phyloP scores from a whole-genome alignment of 768 basidiomycete genomes.

The Podaxis sp. region DNA sequence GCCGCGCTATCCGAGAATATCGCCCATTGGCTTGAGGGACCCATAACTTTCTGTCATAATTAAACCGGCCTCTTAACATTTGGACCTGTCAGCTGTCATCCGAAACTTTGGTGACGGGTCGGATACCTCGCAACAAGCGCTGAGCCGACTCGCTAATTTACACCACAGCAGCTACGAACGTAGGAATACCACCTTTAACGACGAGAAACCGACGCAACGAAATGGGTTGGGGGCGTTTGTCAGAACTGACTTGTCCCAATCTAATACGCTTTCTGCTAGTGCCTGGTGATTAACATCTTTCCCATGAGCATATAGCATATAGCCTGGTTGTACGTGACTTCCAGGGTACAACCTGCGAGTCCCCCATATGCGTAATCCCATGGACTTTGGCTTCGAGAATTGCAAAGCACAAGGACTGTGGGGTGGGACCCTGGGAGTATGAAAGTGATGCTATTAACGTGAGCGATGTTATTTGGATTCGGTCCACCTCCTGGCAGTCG shows the following conservation, averaged over 20 bases:
- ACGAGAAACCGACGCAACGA: background rate
- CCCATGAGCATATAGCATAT: background rate
- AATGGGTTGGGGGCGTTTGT: background rate
- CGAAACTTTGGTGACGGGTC: constrained; percentile 4
- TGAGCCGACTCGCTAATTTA: background rate
- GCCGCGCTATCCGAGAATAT: constrained; percentile 3
- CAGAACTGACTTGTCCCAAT: background rate
- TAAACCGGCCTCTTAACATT: constrained; percentile 1
- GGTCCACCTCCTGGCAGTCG: background rate
- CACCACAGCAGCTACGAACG: background rate
- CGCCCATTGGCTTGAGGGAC: constrained; percentile 1
- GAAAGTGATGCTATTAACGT: background rate
- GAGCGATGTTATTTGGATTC: background rate
- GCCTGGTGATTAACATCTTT: background rate
- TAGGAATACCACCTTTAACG: background rate
- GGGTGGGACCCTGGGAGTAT: background rate
- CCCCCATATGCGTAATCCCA: background rate
- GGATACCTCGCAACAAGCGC: background rate
- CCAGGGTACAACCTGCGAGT: background rate
- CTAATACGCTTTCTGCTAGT: background rate
- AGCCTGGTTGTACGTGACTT: background rate
- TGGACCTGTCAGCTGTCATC: constrained; percentile 4
- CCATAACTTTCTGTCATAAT: background rate
- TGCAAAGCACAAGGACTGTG: background rate
- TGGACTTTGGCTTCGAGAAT: background rate